Evolutionary conservation across 2,329 filamentous ascomycete genomes (phyloP), one percentile per base, ranked within the genome.

Genomic region (Fusarium luffae): DNA sequence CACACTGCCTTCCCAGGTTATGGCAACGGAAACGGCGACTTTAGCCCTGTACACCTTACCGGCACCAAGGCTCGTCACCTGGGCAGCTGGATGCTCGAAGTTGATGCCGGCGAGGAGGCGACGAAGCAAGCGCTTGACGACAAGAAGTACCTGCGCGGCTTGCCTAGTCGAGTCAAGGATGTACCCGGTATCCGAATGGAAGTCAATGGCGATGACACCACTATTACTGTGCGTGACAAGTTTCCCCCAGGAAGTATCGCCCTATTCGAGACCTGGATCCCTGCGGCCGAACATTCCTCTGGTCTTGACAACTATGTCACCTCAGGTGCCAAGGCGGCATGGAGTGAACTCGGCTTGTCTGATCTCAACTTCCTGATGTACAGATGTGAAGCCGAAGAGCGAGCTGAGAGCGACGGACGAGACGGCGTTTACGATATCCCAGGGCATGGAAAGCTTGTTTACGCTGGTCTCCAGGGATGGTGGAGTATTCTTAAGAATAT

Each of bases 401-500:
- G 89, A 49, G 93, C 96, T 72, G 89, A 88, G 9, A 97, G 92
- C 69, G 87, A 86, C 54, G 93, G 93, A 6, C 86, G 88, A 63
- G 93, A 98, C 77, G 95, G 96, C n/a, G 90, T 90, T 11, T 99
- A 98, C 81, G 88, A 90, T 54, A 91, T 99, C 69, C 96, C 96
- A 3, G 90, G 90, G 2, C 85, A 94, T 76, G 95, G 94, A 4
- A 89, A 92, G 63, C 86, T 98, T 43, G 93, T 98, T 4, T 99
- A 98, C 79, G 95, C 95, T 64, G 96, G 96, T 65, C 85, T 99
- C n/a, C 96, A 99, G 79, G 97, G 97, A 40, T 99, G 96, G 95
- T 97, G 95, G 94, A 98, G 94, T 77, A 84, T 97, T 1, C 83
- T 99, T 43, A 91, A 93, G 73, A 86, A 92, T 60, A 91, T 99